These are phyloP conservation scores for Colletotrichum zoysiae DNA, from an alignment of 2,329 filamentous ascomycete genomes.

Conservation along the genomic window DNA sequence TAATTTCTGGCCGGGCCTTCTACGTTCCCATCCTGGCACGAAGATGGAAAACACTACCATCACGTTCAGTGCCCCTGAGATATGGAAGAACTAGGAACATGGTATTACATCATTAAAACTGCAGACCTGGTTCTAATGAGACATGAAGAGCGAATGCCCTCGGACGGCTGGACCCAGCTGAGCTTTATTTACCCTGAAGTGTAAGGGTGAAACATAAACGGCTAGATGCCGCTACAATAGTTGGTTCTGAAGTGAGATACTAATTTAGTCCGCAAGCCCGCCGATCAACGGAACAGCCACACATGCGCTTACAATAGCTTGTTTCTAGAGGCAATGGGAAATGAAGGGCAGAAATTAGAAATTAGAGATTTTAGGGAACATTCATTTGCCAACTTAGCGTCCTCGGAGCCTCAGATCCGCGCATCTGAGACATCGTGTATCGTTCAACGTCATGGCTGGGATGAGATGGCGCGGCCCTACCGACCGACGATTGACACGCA, in stretches of 20 bases:
- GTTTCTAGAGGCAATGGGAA: neutral
- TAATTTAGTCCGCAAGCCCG: neutral
- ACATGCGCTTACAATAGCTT: neutral
- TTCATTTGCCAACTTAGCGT: too few relatives aligned
- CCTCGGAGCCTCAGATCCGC: neutral
- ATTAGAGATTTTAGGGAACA: too few relatives aligned
- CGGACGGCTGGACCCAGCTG: neutral
- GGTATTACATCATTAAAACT: too few relatives aligned
- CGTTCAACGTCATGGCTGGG: neutral
- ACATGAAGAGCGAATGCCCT: neutral
- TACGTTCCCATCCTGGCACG: conserved; percentile 11
- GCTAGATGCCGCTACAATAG: neutral
- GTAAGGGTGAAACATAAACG: neutral
- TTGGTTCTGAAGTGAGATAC: neutral
- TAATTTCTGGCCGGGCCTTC: conserved; percentile 30
- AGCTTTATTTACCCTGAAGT: neutral
- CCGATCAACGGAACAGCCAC: neutral
- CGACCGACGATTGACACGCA: neutral
- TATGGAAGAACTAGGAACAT: conserved; percentile 9
- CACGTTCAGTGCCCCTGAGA: conserved; percentile 8
- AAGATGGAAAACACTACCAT: conserved; percentile 24
- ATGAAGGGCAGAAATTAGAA: neutral
- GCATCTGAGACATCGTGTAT: neutral
- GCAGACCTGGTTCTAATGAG: neutral
- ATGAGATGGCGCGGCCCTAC: neutral